Evolutionary conservation across 2,329 filamentous ascomycete genomes (phyloP).

Genomic region (Monosporascus cannonballus): DNA sequence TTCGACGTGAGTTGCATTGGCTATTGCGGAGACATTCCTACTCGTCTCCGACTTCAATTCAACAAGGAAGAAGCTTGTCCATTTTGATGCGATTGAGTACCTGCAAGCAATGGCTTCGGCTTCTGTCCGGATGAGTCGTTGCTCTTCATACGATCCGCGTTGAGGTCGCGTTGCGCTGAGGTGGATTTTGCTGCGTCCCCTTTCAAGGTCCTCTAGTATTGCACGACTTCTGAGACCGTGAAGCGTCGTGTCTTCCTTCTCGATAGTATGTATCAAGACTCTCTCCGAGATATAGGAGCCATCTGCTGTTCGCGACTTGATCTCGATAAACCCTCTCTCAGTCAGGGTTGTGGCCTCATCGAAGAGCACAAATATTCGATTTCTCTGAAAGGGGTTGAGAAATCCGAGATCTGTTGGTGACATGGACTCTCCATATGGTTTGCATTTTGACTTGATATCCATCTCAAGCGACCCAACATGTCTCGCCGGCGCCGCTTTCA

Average conservation of each 20-base stretch:
- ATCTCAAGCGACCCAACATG: constrained; percentile 3
- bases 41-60: not conserved
- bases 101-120: constrained; percentile 8
- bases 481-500: constrained; percentile 9
- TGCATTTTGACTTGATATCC: not conserved
- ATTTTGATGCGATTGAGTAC: constrained; percentile 8
- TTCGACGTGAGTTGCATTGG: no score
- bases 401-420: constrained; percentile 4
- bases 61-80: constrained; percentile 10
- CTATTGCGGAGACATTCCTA: no score
- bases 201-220: constrained; percentile 6
- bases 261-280: not conserved
- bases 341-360: not conserved
- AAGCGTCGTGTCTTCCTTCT: constrained; percentile 1
- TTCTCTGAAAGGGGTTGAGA: constrained; percentile 4
- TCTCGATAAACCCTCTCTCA: no score
- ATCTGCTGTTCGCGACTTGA: not conserved
- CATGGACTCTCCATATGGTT: not conserved
- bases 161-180: no score
- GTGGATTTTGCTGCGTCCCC: no score
- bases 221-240: constrained; percentile 6
- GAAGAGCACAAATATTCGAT: constrained; percentile 8
- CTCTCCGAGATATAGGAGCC: not conserved
- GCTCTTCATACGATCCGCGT: no score
- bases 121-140: not conserved